Conservation (phyloP, 129 eudicot species). For the Flaveria brownii region DNA sequence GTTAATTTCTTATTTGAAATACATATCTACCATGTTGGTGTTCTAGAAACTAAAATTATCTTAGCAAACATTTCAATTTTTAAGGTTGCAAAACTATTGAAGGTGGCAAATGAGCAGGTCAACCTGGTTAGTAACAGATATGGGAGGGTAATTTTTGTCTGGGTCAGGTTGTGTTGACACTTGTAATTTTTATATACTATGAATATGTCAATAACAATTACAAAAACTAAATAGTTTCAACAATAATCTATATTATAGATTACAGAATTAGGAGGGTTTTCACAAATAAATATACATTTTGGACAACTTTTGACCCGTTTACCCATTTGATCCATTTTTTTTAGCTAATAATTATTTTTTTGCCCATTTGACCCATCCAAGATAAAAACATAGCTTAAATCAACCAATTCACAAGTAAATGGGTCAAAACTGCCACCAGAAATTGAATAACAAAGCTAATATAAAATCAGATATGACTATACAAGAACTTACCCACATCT, state of each 20-base stretch:
- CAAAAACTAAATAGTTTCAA: background rate
- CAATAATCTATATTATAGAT: background rate
- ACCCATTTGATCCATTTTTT: background rate
- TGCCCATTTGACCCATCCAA: background rate
- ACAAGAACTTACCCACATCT: constrained; percentile 87
- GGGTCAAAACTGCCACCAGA: background rate
- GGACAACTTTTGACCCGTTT: background rate
- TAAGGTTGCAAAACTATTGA: background rate
- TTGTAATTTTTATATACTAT: background rate
- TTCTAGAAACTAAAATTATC: background rate
- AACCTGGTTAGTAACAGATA: background rate
- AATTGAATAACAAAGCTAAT: background rate
- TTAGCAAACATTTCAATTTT: constrained; percentile 9
- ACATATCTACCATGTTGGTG: background rate
- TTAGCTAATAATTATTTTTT: background rate
- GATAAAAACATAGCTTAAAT: constrained; percentile 3
- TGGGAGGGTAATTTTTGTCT: background rate
- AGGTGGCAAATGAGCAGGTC: background rate
- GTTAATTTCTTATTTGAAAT: constrained; percentile 1
- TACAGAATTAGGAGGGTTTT: background rate
- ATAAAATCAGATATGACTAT: constrained; percentile 13
- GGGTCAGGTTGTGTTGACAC: background rate
- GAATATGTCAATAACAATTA: background rate
- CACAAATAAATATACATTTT: background rate
- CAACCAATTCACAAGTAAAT: background rate